Evolutionary conservation across 108 stramenopile species (phyloP).

Genomic region (Cyclotella atomus): DNA sequence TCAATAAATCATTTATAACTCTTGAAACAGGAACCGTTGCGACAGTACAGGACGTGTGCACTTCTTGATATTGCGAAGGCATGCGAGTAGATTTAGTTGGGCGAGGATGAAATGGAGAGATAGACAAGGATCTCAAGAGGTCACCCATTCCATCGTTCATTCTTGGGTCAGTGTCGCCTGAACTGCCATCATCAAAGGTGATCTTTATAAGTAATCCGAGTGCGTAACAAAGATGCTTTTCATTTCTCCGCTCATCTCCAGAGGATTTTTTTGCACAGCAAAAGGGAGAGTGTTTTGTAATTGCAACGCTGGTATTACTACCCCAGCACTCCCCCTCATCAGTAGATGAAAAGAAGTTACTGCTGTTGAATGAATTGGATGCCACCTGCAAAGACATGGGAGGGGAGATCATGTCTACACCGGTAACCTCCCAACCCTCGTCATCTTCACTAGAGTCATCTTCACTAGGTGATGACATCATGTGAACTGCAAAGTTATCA

Average conservation of each 20-base stretch:
- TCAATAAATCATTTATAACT: not conserved
- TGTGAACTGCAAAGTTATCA: slow-evolving; percentile 29
- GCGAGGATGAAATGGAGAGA: not conserved
- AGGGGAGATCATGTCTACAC: slow-evolving; percentile 41
- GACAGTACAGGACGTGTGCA: not conserved
- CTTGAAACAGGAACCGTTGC: not conserved
- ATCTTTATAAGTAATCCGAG: slow-evolving; percentile 14
- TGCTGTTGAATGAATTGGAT: slow-evolving; percentile 9
- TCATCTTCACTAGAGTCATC: not conserved
- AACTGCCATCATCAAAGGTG: not conserved
- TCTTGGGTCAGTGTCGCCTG: not conserved
- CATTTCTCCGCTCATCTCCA: not conserved
- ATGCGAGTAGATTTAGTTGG: not conserved
- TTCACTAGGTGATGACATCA: no score
- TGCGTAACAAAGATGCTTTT: slow-evolving; percentile 6
- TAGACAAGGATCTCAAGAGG: not conserved
- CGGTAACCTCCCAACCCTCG: slow-evolving; percentile 6
- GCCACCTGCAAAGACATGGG: slow-evolving; percentile 17
- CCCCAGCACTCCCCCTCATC: slow-evolving; percentile 3
- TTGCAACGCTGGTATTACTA: slow-evolving; percentile 11
- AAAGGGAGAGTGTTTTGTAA: slow-evolving; percentile 13
- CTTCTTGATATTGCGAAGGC: not conserved
- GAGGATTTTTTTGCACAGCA: not conserved
- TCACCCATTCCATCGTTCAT: not conserved
- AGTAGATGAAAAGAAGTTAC: slow-evolving; percentile 1